Base-by-base conservation (phyloP, 2,329 filamentous ascomycete species). In the Diplocarpon mali region DNA sequence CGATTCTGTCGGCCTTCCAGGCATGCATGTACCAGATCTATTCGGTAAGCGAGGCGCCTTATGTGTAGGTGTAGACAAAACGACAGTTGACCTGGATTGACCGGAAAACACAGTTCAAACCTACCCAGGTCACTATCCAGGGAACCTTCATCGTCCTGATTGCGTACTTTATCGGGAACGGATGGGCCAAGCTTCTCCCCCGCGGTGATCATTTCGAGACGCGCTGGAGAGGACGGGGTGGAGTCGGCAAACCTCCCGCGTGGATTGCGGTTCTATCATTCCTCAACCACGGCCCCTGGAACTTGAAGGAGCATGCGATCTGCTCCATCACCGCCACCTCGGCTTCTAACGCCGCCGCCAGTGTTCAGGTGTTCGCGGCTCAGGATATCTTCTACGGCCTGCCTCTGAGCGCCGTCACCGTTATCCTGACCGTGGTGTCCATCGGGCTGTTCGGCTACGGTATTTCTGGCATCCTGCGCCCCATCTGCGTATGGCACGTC, bases 81-180 rank as follows among this genome's bases (percentile, higher is more conserved):
- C n/a, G n/a, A n/a, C n/a, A n/a, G n/a, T n/a, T n/a, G n/a, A n/a
- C n/a, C n/a, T n/a, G n/a, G n/a, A n/a, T n/a, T n/a, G n/a, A n/a
- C n/a, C n/a, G n/a, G n/a, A n/a, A n/a, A n/a, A n/a, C n/a, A n/a
- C n/a, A 74, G 69, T 75, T 72, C 57, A 75, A 75, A 65, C 72
- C 71, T 0, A 76, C 72, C 0, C 2, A 31, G 1, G 56, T 71
- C 30, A 64, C 63, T 2, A 70, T 76, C 14, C 64, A 65, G 13
- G 71, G 72, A 31, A 75, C 71, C 0, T 76, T 76, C 44, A 73
- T 76, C 41, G 72, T 75, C 5, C 66, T 77, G 34, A 73, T 77
- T 37, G 69, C 70, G 11, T 76, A 76, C 59, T 75, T 76, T 39
- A 40, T 69, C 2, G 74, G 74, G 8, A 71, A 70, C 8, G 67